These are phyloP conservation scores for Leishmania amazonensis DNA, from an alignment of 208 protist species.

Conservation along the genomic window DNA sequence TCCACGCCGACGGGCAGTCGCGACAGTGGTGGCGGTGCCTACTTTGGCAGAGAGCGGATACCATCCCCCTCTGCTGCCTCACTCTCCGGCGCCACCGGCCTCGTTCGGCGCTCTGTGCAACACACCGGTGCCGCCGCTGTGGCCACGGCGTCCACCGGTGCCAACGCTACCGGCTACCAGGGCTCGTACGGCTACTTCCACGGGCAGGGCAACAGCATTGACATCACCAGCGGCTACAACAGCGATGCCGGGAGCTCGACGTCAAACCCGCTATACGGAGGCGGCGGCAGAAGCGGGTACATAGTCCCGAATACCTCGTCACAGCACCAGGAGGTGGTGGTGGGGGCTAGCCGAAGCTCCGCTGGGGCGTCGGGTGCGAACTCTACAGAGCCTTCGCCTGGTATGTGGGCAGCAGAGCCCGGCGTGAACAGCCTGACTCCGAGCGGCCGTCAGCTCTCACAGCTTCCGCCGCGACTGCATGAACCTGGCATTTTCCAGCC, in stretches of 20 bases:
- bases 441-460: background rate
- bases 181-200: conserved; percentile 56
- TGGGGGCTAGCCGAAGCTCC: background rate
- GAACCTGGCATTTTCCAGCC: conserved; percentile 13
- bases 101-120: conserved; percentile 30
- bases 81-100: conserved; percentile 22
- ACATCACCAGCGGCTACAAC: conserved; percentile 45
- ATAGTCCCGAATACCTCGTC: background rate
- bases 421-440: background rate
- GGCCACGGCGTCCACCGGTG: background rate
- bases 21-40: conserved; percentile 8
- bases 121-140: conserved; percentile 10
- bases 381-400: background rate
- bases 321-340: conserved; percentile 8
- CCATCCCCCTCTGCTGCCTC: conserved; percentile 7
- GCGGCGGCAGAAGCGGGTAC: conserved; percentile 9
- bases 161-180: conserved; percentile 6
- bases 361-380: conserved; percentile 1
- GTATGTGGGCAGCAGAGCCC: background rate
- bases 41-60: conserved; percentile 10
- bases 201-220: conserved; percentile 39
- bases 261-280: conserved; percentile 15
- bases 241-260: conserved; percentile 42
- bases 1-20: background rate
- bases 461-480: background rate